phyloP scores from a whole-genome alignment of 352 stramenopile genomes.

The Phytopythium sindhum region DNA sequence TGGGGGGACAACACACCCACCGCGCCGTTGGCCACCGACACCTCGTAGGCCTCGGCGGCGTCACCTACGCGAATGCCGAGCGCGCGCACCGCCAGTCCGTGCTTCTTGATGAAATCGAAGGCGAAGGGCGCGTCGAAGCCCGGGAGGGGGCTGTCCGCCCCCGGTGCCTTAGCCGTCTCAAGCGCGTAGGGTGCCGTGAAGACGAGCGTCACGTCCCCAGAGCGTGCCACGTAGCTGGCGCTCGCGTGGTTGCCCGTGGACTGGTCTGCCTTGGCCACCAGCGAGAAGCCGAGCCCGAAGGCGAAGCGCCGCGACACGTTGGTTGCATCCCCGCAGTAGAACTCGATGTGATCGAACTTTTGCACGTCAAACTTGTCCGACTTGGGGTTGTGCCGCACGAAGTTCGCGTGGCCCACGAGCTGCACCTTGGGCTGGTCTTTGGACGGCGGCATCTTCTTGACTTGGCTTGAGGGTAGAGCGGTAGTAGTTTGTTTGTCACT shows the following conservation, averaged over 20 bases:
- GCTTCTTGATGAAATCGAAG: slow-evolving; percentile 77
- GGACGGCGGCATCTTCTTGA: not conserved
- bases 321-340: slow-evolving; percentile 79
- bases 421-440: slow-evolving; percentile 19
- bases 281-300: slow-evolving; percentile 81
- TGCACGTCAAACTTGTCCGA: slow-evolving; percentile 73
- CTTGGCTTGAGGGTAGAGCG: not conserved
- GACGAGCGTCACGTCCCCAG: slow-evolving; percentile 75
- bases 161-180: slow-evolving; percentile 54
- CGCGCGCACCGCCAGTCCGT: slow-evolving; percentile 77
- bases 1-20: slow-evolving; percentile 53
- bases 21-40: slow-evolving; percentile 69
- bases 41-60: slow-evolving; percentile 72
- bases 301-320: slow-evolving; percentile 76
- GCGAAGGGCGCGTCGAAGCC: slow-evolving; percentile 64
- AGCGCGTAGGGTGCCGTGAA: slow-evolving; percentile 88
- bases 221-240: slow-evolving; percentile 85
- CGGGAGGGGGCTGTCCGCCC: slow-evolving; percentile 46
- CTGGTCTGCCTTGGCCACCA: slow-evolving; percentile 82
- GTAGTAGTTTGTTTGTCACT: not conserved
- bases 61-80: slow-evolving; percentile 82
- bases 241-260: slow-evolving; percentile 85
- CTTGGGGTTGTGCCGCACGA: slow-evolving; percentile 72
- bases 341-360: slow-evolving; percentile 86
- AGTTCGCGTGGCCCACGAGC: slow-evolving; percentile 76